Evolutionary conservation across 116 monocot genomes (phyloP), one percentile per base, ranked within the genome.

Genomic region (Papilionanthe hybrid): DNA sequence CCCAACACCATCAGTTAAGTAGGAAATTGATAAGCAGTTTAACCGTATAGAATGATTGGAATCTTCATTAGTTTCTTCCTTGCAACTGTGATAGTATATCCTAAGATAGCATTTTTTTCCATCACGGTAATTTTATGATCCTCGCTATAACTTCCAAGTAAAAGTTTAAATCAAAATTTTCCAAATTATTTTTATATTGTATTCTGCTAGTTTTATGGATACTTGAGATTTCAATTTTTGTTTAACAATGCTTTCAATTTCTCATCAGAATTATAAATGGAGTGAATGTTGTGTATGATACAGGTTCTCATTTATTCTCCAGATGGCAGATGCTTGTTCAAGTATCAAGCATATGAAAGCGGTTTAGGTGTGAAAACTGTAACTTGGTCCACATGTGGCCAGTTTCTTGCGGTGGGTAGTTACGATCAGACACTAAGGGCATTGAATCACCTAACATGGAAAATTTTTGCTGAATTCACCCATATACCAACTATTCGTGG

Each of bases 221-320:
- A 69, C 18, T 69, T 69, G 12, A 32, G 23, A 5, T 69, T 32
- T 68, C 5, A 5, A 69, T 5, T 37, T 69, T 12, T 69, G 69
- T 69, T 69, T 25, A 27, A 65, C 65, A 53, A 2, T 17, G 17
- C 18, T 9, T 63, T 23, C 25, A 22, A 22, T 20, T 63, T 63
- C 5, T 63, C 7, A 63, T 30, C 2, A 44, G 17, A 42, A 69
- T 44, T 73, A 44, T 44, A 20, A 42, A 44, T 84, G 42, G 55
- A 79, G 68, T 50, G 49, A 80, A 4, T 72, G 41, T 44, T 86
- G 72, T 75, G 58, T 55, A 37, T 87, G 66, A 82, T 79, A 55
- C 82, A 98, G 98, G 91, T 99, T 80, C 77, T 99, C 76, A 89
- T 99, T 79, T 99, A 99, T 95, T 99, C 98, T 72, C 98, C 95